Conservation (phyloP, 1,284 basidiomycete species). For the Apiotrichum sp. region DNA sequence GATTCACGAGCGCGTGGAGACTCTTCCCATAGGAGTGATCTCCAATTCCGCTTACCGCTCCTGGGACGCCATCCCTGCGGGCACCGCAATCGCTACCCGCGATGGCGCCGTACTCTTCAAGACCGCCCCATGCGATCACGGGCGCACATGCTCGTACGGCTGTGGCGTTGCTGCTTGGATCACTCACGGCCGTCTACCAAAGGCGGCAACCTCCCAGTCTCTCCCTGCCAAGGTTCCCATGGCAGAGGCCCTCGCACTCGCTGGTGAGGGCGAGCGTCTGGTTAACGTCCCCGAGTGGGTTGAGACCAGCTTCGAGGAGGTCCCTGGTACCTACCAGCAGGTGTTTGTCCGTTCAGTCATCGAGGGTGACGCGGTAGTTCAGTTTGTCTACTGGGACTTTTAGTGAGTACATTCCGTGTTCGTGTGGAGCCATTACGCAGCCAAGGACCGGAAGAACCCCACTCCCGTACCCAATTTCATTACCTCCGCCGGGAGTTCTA, state of each 20-base stretch:
- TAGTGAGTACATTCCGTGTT: constrained; percentile 35
- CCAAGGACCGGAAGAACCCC: no score
- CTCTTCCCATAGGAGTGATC: constrained; percentile 23
- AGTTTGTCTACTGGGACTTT: constrained; percentile 49
- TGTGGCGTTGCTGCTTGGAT: constrained; percentile 48
- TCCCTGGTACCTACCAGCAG: constrained; percentile 47
- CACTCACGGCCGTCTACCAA: constrained; percentile 48
- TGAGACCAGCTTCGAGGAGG: constrained; percentile 27
- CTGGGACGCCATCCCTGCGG: constrained; percentile 28
- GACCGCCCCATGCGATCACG: constrained; percentile 20
- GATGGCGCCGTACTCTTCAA: constrained; percentile 49
- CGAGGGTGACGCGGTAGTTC: constrained; percentile 30
- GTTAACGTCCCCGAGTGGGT: constrained; percentile 45
- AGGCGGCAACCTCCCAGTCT: constrained; percentile 36
- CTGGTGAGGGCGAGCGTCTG: constrained; percentile 34
- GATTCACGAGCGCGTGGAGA: constrained; percentile 29
- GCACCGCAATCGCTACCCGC: constrained; percentile 45
- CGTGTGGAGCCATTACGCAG: no score
- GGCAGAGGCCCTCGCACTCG: constrained; percentile 38
- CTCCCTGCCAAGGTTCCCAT: constrained; percentile 49
- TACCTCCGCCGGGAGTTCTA: no score
- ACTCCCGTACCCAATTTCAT: no score
- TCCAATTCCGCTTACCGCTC: constrained; percentile 13
- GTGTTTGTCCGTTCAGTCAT: constrained; percentile 46
- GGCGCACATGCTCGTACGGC: constrained; percentile 14